These are phyloP conservation scores for Neurospora crassa DNA, from an alignment of 2,329 filamentous ascomycete genomes.

Conservation along the genomic window DNA sequence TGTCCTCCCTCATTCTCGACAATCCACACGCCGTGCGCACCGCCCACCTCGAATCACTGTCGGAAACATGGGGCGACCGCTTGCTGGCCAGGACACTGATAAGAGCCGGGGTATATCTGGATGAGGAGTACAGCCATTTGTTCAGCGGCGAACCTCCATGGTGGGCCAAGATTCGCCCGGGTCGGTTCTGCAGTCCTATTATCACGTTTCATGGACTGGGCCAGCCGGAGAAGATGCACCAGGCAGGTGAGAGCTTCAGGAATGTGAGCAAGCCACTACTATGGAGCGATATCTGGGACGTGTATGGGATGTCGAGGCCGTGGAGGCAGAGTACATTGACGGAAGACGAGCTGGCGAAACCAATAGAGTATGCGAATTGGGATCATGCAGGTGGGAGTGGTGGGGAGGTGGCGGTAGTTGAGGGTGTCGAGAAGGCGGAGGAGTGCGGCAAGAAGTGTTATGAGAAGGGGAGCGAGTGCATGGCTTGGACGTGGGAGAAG, in stretches of 20 bases:
- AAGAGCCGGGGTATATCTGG: slow-evolving; percentile 43
- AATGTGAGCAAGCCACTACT: slow-evolving; percentile 30
- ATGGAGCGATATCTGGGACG: slow-evolving; percentile 41
- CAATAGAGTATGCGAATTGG: slow-evolving; percentile 26
- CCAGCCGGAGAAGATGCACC: slow-evolving; percentile 33
- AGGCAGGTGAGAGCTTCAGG: slow-evolving; percentile 32
- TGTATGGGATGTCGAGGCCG: slow-evolving; percentile 33
- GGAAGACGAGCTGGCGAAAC: slow-evolving; percentile 13
- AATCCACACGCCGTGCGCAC: slow-evolving; percentile 32
- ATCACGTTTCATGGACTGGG: slow-evolving; percentile 44
- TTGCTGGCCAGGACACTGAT: slow-evolving; percentile 44
- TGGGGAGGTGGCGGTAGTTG: slow-evolving; percentile 27
- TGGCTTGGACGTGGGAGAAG: slow-evolving; percentile 18
- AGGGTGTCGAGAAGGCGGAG: slow-evolving; percentile 10
- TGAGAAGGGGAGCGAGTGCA: slow-evolving; percentile 5
- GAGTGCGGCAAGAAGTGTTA: slow-evolving; percentile 11
- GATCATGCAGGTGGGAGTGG: slow-evolving; percentile 42
- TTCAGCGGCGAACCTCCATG: slow-evolving; percentile 47
- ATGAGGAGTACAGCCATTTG: slow-evolving; percentile 42
- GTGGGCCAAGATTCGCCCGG: slow-evolving; percentile 37
- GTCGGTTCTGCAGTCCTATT: slow-evolving; percentile 44
- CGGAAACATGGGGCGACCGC: slow-evolving; percentile 44
- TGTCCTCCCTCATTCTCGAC: slow-evolving; percentile 34
- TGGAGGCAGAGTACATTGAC: slow-evolving; percentile 26
- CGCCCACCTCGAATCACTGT: slow-evolving; percentile 38